Percentiles rank a stretch among this genome's conserved stretches.
These are phyloP conservation scores for Penicillium sp. DNA, from an alignment of 2,329 filamentous ascomycete species.

Conservation along the genomic window DNA sequence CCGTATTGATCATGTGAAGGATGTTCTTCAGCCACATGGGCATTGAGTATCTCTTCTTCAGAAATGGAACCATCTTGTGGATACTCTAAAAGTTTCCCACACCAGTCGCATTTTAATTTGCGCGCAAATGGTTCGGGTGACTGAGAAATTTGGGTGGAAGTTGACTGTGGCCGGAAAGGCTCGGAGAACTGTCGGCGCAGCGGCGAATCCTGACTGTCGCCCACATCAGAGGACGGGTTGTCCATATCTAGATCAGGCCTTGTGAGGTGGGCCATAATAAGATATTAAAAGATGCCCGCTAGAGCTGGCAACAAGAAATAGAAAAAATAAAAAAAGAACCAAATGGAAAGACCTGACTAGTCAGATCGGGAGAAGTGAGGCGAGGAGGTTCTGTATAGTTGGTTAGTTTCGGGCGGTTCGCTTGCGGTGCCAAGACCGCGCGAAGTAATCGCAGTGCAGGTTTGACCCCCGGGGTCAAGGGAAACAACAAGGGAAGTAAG, in stretches of 20 bases:
- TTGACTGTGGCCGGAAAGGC: conserved; percentile 33
- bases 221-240: conserved; percentile 37
- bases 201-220: conserved; percentile 37
- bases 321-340: conserved; percentile 3
- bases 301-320: not conserved
- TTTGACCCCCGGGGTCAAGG: conserved; percentile 6
- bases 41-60: conserved; percentile 30
- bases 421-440: conserved; percentile 37
- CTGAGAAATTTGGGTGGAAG: conserved; percentile 35
- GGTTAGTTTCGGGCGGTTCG: conserved; percentile 33
- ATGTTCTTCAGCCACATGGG: conserved; percentile 36
- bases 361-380: conserved; percentile 4
- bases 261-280: conserved; percentile 34
- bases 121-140: conserved; percentile 31
- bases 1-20: conserved; percentile 28
- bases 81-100: conserved; percentile 34
- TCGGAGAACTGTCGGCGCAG: conserved; percentile 42
- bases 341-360: conserved; percentile 1
- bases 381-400: conserved; percentile 26
- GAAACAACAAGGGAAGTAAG: conserved; percentile 12
- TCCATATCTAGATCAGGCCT: conserved; percentile 36
- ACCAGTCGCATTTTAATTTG: conserved; percentile 37
- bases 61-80: conserved; percentile 23
- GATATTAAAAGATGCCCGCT: not conserved
- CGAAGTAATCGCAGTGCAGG: conserved; percentile 19